These are phyloP conservation scores for Hyparrhenia diplandra DNA, from an alignment of 176 grass and related monocot species.

Conservation along the genomic window DNA sequence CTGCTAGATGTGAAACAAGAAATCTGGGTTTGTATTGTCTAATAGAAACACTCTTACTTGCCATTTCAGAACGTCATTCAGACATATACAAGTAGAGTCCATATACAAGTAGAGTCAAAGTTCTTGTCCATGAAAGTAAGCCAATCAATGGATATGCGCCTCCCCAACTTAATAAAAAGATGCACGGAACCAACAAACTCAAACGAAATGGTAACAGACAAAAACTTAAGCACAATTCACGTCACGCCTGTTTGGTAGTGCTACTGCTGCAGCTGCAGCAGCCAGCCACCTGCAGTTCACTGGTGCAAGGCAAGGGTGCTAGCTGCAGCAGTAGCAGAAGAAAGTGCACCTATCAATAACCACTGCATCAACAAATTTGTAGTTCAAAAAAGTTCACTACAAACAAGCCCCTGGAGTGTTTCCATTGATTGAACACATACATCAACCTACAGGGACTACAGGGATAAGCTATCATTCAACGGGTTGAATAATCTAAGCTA, in stretches of 20 bases:
- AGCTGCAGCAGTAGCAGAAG: background rate
- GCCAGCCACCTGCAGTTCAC: background rate
- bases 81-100: background rate
- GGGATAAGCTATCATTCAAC: background rate
- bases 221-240: background rate
- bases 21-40: background rate
- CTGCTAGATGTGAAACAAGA: background rate
- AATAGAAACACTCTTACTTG: slow-evolving; percentile 3
- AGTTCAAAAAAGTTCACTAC: background rate
- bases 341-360: background rate
- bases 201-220: background rate
- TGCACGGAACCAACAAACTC: background rate
- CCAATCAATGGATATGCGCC: background rate
- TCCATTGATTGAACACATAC: background rate
- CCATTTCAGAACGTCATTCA: background rate
- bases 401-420: background rate
- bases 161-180: background rate
- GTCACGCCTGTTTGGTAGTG: background rate
- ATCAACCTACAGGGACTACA: background rate
- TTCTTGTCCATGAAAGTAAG: background rate
- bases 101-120: no score
- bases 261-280: background rate
- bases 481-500: background rate
- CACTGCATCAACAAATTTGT: background rate
- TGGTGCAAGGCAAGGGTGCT: background rate